Evolutionary conservation across 2,329 filamentous ascomycete species (phyloP), one percentile per base, ranked within the genome.

Genomic region (Fusarium guadeloupense): DNA sequence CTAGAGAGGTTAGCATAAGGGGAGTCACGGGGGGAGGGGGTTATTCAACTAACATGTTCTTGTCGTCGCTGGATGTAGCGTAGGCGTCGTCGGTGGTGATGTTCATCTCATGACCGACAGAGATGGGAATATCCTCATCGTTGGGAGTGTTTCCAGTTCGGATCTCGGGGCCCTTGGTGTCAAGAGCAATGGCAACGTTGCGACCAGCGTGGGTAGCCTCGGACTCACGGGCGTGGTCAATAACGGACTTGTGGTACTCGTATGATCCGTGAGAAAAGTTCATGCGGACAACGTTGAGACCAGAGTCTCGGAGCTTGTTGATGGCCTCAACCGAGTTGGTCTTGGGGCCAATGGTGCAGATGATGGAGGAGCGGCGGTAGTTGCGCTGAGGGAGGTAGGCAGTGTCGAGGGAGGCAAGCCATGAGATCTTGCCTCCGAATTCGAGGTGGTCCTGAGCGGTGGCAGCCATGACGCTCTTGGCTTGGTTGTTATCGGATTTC

Each of bases 231-330:
- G 94, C 87, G 82, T 99, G 89, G 84, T 99, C 92, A 74, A 99
- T 97, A 76, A 99, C 95, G 63, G 92, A 94, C 85, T 98, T 92
- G 83, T 96, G 93, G 83, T 97, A 99, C 82, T 93, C 93, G 80
- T 98, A 95, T 69, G 75, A 76, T 59, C 77, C 77, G 65, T 79
- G 93, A 91, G 77, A 97, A 78, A 98, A 98, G 90, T 99, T 99
- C 95, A 99, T 99, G 82, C 95, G 94, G 70, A 98, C 95, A 69
- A 99, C 93, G 81, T 98, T 98, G 73, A 98, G 89, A 80, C 95
- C 95, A 67, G 89, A 90, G 75, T 85, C 86, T 78, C 94, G 92
- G 72, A 99, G 91, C 77, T 89, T 86, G 81, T 98, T 98, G 83
- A 99, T 96, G 80, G 93, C 93, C 83, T 97, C 91, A 54, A 93